Percentiles rank a stretch among this genome's conserved stretches.
Conservation (phyloP, 106 monocot species). For the Apostasia shenzhenica region DNA sequence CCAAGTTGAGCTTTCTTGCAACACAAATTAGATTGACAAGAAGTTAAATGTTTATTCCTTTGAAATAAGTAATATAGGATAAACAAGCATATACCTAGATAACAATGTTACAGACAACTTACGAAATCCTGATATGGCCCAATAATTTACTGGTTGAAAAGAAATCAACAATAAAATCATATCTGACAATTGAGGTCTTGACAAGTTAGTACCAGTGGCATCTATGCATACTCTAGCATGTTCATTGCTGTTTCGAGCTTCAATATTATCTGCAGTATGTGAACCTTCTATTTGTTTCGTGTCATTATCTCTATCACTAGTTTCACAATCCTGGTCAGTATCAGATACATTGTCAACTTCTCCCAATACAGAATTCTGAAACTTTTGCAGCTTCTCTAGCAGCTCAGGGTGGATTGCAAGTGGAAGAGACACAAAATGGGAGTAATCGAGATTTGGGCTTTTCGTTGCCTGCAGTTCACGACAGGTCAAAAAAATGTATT, state of each 20-base stretch:
- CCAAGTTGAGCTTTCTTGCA: no score
- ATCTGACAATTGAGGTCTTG: neutral
- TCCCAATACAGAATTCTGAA: conserved; percentile 71
- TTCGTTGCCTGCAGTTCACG: conserved; percentile 46
- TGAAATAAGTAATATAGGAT: no score
- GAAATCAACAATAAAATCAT: no score
- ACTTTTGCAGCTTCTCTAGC: conserved; percentile 56
- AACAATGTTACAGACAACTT: no score
- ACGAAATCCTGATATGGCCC: no score
- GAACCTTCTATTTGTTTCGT: neutral
- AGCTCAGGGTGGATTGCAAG: conserved; percentile 66
- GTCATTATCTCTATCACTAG: conserved; percentile 4
- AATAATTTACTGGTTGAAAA: no score
- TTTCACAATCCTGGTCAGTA: conserved; percentile 6
- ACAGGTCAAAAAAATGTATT: neutral
- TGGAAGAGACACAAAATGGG: conserved; percentile 95
- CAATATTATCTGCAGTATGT: conserved; percentile 1
- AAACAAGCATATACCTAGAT: no score
- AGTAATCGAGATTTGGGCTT: conserved; percentile 78
- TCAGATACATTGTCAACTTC: conserved; percentile 5
- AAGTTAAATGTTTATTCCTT: no score
- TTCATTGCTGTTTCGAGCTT: conserved; percentile 3
- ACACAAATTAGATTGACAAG: no score
- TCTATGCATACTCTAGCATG: conserved; percentile 1
- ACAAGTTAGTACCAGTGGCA: neutral